phyloP scores from a whole-genome alignment of 2,329 filamentous ascomycete species.

The Myriosclerotinia scirpicola region DNA sequence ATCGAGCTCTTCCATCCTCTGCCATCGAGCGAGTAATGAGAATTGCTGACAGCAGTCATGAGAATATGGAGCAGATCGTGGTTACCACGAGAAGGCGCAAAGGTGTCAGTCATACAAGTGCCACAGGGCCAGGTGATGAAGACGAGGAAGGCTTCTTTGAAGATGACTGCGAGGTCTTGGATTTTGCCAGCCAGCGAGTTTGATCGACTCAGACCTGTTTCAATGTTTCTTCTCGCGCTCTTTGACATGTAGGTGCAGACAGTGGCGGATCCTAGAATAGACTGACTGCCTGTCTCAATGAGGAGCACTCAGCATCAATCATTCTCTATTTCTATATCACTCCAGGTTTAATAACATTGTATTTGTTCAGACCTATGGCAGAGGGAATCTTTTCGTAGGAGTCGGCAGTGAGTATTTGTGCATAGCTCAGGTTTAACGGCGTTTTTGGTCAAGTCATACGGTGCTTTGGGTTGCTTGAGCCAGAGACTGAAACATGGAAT shows the following conservation, averaged over 20 bases:
- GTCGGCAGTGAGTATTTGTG: conserved; percentile 2
- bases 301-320: background rate
- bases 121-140: conserved; percentile 45
- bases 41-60: conserved; percentile 50
- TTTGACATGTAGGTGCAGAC: background rate
- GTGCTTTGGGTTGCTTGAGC: conserved; percentile 7
- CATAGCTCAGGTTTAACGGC: conserved; percentile 15
- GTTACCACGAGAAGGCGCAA: conserved; percentile 75
- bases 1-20: conserved; percentile 60
- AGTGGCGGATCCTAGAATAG: background rate
- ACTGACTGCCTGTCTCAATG: background rate
- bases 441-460: conserved; percentile 14
- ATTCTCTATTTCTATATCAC: background rate
- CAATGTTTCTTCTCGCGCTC: background rate
- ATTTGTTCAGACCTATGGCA: background rate
- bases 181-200: conserved; percentile 75
- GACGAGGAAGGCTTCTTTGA: conserved; percentile 83
- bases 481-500: background rate
- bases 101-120: conserved; percentile 49
- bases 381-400: background rate
- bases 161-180: conserved; percentile 87
- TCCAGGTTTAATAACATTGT: background rate
- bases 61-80: conserved; percentile 69
- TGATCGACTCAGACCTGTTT: conserved; percentile 38
- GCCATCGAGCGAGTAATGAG: conserved; percentile 63